Evolutionary conservation across 2,329 filamentous ascomycete genomes (phyloP).

Genomic region (Curvularia spicifera): DNA sequence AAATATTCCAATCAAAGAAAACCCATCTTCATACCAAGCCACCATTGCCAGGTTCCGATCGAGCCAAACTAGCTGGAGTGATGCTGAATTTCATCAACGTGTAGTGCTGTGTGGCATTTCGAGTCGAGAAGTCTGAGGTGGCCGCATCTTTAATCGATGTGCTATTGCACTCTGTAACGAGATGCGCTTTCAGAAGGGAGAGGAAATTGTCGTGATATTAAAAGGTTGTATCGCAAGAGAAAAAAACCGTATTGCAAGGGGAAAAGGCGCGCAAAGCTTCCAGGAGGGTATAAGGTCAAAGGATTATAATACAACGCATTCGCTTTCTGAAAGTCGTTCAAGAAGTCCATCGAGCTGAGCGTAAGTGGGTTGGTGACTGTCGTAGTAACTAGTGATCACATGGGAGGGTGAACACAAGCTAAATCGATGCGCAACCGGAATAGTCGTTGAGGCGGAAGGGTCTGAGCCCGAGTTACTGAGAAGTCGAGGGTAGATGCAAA

Average conservation of each 20-base stretch:
- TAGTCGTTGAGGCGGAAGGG: background rate
- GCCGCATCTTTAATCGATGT: background rate
- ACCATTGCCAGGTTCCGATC: background rate
- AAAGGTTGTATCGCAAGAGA: background rate
- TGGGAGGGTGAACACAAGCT: slow-evolving; percentile 11
- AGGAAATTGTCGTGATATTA: background rate
- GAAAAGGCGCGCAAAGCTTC: background rate
- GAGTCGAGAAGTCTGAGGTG: background rate
- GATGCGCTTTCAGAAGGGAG: background rate
- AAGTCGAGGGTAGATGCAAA: background rate
- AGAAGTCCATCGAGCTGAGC: slow-evolving; percentile 3
- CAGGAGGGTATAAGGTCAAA: background rate
- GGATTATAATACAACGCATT: slow-evolving; percentile 5
- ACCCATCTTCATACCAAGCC: background rate
- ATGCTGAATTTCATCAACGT: background rate
- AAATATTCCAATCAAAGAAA: background rate
- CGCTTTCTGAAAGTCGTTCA: background rate
- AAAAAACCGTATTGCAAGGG: background rate
- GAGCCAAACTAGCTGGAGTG: background rate
- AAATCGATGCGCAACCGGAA: slow-evolving; percentile 22
- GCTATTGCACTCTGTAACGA: background rate
- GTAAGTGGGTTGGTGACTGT: slow-evolving; percentile 8
- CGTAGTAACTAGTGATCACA: slow-evolving; percentile 14
- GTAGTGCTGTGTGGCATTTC: background rate
- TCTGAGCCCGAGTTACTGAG: background rate